phyloP scores from a whole-genome alignment of 768 basidiomycete genomes.

The Pleurotus pulmonarius region DNA sequence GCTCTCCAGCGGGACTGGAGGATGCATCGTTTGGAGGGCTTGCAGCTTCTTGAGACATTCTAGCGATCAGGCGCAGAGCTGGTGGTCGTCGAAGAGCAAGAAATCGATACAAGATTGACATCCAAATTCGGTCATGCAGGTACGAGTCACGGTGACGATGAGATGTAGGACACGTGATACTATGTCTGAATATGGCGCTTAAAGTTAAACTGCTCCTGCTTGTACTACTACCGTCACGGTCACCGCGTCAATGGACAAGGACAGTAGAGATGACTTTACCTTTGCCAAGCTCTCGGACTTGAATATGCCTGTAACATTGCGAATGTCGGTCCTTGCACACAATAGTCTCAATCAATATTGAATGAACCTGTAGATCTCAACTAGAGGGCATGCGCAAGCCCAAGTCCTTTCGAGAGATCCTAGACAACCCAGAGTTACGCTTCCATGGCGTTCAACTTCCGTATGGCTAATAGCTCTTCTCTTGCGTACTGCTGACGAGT shows the following conservation, averaged over 20 bases:
- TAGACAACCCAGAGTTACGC: conserved; percentile 78
- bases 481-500: conserved; percentile 4
- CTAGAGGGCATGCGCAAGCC: conserved; percentile 80
- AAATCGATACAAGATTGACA: conserved; percentile 8
- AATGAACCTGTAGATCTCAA: conserved; percentile 56
- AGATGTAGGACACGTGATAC: too few species aligned
- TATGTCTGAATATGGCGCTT: too few species aligned
- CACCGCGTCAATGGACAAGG: conserved; percentile 40
- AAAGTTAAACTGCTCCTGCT: too few species aligned
- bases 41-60: conserved; percentile 1
- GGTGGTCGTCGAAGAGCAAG: conserved; percentile 3
- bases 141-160: not conserved
- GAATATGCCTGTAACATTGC: conserved; percentile 81
- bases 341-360: not conserved
- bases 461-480: conserved; percentile 37
- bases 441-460: conserved; percentile 82
- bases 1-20: not conserved
- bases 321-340: conserved; percentile 51
- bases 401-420: conserved; percentile 69
- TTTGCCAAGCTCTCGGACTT: conserved; percentile 90
- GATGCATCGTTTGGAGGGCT: not conserved
- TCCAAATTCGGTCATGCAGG: conserved; percentile 2
- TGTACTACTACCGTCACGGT: too few species aligned
- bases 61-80: not conserved
- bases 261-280: conserved; percentile 81